Percentiles rank a stretch among this genome's conserved stretches.
Conservation (phyloP, 139 green algal species). For the Choricystis sp. region DNA sequence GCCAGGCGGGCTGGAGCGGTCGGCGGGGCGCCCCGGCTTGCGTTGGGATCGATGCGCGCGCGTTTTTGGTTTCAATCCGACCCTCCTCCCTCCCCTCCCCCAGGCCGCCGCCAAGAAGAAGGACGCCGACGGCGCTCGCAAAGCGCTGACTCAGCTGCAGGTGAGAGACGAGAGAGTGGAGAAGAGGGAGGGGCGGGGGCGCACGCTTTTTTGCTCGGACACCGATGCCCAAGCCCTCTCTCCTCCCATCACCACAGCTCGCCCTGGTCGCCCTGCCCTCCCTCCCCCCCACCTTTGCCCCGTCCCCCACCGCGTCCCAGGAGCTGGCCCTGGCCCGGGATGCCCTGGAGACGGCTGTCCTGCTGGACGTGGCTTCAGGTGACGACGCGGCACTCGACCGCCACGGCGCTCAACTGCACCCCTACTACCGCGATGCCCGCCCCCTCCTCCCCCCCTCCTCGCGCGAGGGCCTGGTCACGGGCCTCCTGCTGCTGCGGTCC, state of each 20-base stretch:
- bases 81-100: background rate
- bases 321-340: constrained; percentile 66
- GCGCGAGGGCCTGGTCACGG: constrained; percentile 46
- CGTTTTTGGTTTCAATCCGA: background rate
- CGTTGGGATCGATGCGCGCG: too few species aligned
- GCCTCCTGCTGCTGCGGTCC: constrained; percentile 81
- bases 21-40: too few species aligned
- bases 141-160: constrained; percentile 15
- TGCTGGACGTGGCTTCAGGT: constrained; percentile 50
- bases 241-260: constrained; percentile 29
- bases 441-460: constrained; percentile 33
- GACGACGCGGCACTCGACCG: constrained; percentile 80
- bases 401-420: constrained; percentile 69
- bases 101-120: constrained; percentile 11
- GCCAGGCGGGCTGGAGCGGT: too few species aligned
- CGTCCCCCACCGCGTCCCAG: constrained; percentile 37
- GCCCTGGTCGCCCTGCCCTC: constrained; percentile 57
- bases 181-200: background rate
- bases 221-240: background rate
- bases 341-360: constrained; percentile 69
- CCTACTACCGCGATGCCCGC: constrained; percentile 66
- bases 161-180: background rate
- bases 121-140: constrained; percentile 7
- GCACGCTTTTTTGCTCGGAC: background rate
- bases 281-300: constrained; percentile 46